Evolutionary conservation across 1,284 basidiomycete genomes (phyloP).

Genomic region (Ceratobasidium sp.): DNA sequence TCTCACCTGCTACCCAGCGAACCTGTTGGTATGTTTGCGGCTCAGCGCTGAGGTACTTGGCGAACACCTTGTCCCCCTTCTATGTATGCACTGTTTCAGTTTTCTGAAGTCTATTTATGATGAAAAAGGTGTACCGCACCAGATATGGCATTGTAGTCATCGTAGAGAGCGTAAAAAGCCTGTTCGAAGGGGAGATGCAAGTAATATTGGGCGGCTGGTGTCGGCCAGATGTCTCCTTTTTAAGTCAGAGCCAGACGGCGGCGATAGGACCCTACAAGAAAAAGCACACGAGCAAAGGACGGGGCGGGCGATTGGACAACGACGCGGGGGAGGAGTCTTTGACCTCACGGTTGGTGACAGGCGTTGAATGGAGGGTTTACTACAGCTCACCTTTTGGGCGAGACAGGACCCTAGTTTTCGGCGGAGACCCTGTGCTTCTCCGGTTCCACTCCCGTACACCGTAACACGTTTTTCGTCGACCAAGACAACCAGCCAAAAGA

Average conservation of each 20-base stretch:
- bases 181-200: conserved; percentile 6
- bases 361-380: conserved; percentile 32
- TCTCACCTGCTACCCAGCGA: conserved; percentile 45
- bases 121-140: neutral
- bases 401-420: conserved; percentile 27
- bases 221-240: conserved; percentile 3
- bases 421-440: conserved; percentile 15
- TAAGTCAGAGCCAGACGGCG: neutral
- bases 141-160: conserved; percentile 42
- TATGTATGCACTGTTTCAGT: conserved; percentile 46
- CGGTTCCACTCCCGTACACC: conserved; percentile 25
- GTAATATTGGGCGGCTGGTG: conserved; percentile 11
- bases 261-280: conserved; percentile 3
- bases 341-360: conserved; percentile 29
- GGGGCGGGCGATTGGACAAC: conserved; percentile 6
- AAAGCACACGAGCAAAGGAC: conserved; percentile 39
- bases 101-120: neutral
- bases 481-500: conserved; percentile 26
- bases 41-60: conserved; percentile 40
- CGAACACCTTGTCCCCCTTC: conserved; percentile 46
- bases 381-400: conserved; percentile 11
- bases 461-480: conserved; percentile 34
- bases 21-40: conserved; percentile 42
- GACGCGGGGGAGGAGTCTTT: conserved; percentile 21
- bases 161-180: neutral